These are phyloP conservation scores for Russula griseocarnosa DNA, from an alignment of 768 basidiomycete species.

Conservation along the genomic window DNA sequence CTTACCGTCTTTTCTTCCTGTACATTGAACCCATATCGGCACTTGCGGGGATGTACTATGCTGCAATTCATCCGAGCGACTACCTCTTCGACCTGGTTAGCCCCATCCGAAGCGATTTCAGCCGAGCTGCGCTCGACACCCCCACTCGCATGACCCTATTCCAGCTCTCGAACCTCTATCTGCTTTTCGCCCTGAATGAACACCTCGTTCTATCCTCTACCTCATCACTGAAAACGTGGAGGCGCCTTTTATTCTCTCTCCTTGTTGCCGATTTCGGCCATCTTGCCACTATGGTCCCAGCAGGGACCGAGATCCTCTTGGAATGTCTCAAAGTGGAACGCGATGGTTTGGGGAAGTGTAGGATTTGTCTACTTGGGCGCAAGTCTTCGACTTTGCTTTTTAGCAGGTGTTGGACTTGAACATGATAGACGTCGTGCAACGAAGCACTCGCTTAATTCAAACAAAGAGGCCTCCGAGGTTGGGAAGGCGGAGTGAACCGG, in stretches of 20 bases:
- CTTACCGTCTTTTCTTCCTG: constrained; percentile 48
- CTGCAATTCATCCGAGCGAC: constrained; percentile 37
- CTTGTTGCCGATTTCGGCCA: constrained; percentile 35
- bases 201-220: constrained; percentile 47
- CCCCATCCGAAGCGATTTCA: constrained; percentile 22
- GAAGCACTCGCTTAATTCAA: background rate
- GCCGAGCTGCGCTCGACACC: constrained; percentile 23
- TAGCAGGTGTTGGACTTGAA: constrained; percentile 32
- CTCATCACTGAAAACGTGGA: constrained; percentile 41
- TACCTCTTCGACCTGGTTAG: constrained; percentile 41
- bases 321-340: constrained; percentile 47
- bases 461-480: background rate
- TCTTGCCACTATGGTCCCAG: constrained; percentile 43
- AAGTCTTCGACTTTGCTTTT: constrained; percentile 31
- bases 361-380: constrained; percentile 47
- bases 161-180: constrained; percentile 49
- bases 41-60: constrained; percentile 47
- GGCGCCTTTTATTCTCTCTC: constrained; percentile 41
- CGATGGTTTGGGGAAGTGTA: constrained; percentile 53
- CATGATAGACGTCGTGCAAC: background rate
- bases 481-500: background rate
- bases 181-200: constrained; percentile 50
- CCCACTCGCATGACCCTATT: constrained; percentile 42
- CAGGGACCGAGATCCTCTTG: constrained; percentile 43
- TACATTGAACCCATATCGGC: constrained; percentile 51